A percentile compares a stretch with the other conserved stretches of the same genome.
Conservation (phyloP, 2,329 filamentous ascomycete genomes). For the Neofusicoccum ribis region DNA sequence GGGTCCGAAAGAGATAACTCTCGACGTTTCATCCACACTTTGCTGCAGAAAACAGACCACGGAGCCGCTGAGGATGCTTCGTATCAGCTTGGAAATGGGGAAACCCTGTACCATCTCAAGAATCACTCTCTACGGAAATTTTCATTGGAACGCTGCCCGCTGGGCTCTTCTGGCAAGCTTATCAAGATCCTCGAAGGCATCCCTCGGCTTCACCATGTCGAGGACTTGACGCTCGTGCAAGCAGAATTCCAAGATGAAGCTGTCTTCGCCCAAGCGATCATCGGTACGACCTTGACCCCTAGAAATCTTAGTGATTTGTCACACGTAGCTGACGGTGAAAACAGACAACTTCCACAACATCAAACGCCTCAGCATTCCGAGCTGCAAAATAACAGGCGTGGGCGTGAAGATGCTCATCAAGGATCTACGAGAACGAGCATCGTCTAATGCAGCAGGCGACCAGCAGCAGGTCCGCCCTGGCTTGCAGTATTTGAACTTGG, state of each 20-base stretch:
- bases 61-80: neutral
- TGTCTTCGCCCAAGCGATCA: neutral
- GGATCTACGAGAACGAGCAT: neutral
- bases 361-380: conserved; percentile 5
- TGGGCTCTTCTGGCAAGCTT: neutral
- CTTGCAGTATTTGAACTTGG: conserved; percentile 8
- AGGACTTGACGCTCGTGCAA: conserved; percentile 11
- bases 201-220: neutral
- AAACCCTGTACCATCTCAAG: neutral
- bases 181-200: neutral
- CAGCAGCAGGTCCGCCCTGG: neutral
- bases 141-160: neutral
- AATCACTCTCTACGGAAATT: neutral
- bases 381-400: conserved; percentile 13
- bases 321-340: neutral
- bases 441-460: neutral
- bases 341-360: conserved; percentile 1
- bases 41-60: neutral
- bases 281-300: neutral
- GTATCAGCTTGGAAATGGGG: neutral
- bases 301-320: neutral
- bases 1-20: neutral
- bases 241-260: neutral
- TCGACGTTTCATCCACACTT: neutral
- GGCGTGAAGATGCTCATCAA: conserved; percentile 10